Evolutionary conservation across 441 rosid species (phyloP), one percentile per base, ranked within the genome.

Genomic region (Gossypium trilobum): DNA sequence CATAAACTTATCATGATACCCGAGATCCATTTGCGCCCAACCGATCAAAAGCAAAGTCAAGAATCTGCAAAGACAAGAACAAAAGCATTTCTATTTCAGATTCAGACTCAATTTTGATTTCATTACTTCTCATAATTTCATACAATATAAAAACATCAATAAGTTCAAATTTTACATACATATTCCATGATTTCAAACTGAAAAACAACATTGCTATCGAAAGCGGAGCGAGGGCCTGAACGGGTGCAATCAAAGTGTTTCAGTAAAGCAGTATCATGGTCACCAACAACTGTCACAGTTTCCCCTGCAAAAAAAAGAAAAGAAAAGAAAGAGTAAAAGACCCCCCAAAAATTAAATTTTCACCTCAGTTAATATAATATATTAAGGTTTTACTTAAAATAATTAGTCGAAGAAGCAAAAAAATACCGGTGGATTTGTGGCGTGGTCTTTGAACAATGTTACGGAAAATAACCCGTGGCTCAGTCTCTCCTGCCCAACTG

Each of bases 401-500:
- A 23, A 67, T 48, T 46, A 22, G 22, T 46, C n/a, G 39, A 42
- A 23, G 27, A 42, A 42, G 1, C n/a, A 74, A 7, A 19, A 22
- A 66, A 0, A 60, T 78, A 88, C 97, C 98, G 33, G 94, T 87
- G 66, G 87, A 76, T 82, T 93, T 93, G 81, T 91, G 98, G 42
- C 98, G 95, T 0, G 98, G 97, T 72, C 98, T 86, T 77, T 93
- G 98, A 71, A 93, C 93, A 86, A 91, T 86, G 85, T 90, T 93
- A 67, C 97, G 95, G 86, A 91, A 91, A 73, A 93, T 70, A 79
- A 93, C 84, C 39, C 98, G 88, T 62, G 98, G 98, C 42, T 93
- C 90, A 36, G 73, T 82, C 89, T 93, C 98, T 76, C 95, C 98
- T 0, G 98, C 98, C 98, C 98, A 93, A 63, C 97, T 93, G 79